Base-by-base conservation (phyloP, 2,329 filamentous ascomycete species). In the Penicillium sp. region DNA sequence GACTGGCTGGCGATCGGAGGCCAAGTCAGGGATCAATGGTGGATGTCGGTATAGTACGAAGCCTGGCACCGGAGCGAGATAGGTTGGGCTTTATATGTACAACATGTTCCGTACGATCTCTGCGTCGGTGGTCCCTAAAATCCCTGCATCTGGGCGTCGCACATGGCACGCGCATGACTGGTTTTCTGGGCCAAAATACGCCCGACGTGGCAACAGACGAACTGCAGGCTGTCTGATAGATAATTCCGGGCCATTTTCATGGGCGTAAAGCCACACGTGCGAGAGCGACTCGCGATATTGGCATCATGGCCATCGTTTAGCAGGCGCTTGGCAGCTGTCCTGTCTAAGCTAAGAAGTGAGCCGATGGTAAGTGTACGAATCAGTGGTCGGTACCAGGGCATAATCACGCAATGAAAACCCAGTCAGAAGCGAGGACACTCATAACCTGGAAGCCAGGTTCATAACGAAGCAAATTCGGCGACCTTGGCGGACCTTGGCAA, bases 401-500 rank as follows among this genome's bases (percentile, higher is more conserved):
- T 10, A 51, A 63, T 61, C 57, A 60, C 57, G 62, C 60, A 56
- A 59, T 52, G 27, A 35, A 22, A 58, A 57, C 37, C 55, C 56
- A 56, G 40, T 51, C 40, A 51, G 36, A 47, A 39, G 18, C 18
- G 27, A 27, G 46, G 27, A 14, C 10, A 27, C 10, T 22, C 31
- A 57, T 37, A 19, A 9, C 22, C 5, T 11, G 31, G n/a, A 31
- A 19, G 33, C 49, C 14, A 7, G 19, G n/a, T 24, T 19, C 27
- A 36, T 14, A 44, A 35, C 44, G 52, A 65, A 61, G 63, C 58
- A 60, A 61, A 61, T 53, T 55, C 50, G 59, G 56, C 41, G 53
- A 58, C 39, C 63, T 63, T 65, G 63, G 62, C 62, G 50, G 49
- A 44, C 33, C 62, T 64, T 64, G 62, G 62, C 62, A 58, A 51